Base-by-base conservation (phyloP, 1,284 basidiomycete species). In the Trichosporon sp. region DNA sequence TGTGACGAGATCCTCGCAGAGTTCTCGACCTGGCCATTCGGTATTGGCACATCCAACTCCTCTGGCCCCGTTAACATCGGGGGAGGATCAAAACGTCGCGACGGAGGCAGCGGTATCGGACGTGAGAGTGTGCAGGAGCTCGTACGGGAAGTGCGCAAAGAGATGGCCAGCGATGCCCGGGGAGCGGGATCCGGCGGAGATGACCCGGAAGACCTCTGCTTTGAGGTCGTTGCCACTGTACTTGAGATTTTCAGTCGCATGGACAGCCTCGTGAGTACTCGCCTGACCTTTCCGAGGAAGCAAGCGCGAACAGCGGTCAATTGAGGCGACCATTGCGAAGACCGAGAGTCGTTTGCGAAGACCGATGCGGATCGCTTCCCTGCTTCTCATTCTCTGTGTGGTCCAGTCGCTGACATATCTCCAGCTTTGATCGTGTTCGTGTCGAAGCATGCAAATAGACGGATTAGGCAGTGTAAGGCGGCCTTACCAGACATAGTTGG, bases 1-100 rank as follows among this genome's bases (percentile, higher is more conserved):
- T 93, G 91, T 71, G 94, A 97, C 76, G 94, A 96, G 71, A 87
- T 96, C 34, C 82, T 97, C 29, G 88, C 87, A 54, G 93, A 95
- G 80, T 96, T 96, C 79, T 85, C 87, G 31, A 84, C 84, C 29
- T 97, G 92, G 92, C 94, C 94, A 4, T 93, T 92, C 74, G 91
- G 92, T 6, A 71, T 75, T 61, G 73, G 74, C 58, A 77, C 77
- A 27, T 66, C 74, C 11, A 54, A 67, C 27, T 59, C 60, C 21
- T 72, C 73, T 10, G 71, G 74, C 7, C 74, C 78, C 21, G 74
- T 81, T 32, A 59, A 76, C 32, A 70, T 78, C 57, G 73, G 80
- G 23, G 78, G 72, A 32, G 70, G 65, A 37, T 71, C 69, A 61
- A 72, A 72, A 65, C 79, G 72, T 60, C 68, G 74, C 31, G 80